Base-by-base conservation (phyloP, 805 yeast species). In the Lipomyces kockii region DNA sequence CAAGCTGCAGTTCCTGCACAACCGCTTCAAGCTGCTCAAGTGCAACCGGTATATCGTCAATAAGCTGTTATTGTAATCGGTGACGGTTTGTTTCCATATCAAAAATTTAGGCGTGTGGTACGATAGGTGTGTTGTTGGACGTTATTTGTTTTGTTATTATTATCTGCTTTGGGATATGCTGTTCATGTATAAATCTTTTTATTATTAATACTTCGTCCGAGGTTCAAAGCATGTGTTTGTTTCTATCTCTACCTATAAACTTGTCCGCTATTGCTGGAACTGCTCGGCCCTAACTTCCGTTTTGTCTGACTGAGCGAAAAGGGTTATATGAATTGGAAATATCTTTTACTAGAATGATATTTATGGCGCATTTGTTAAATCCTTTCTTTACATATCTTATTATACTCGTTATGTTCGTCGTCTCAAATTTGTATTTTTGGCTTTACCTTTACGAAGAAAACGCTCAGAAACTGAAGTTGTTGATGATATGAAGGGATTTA, bases 11-110 rank as follows among this genome's bases (percentile, higher is more conserved):
- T 43, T 43, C 49, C 61, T 56, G 29, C 58, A 6, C 60, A 51
- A 57, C 63, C 46, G 9, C 53, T 35, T 22, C 69, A 70, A n/a
- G 71, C 61, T n/a, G 64, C 62, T 34, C 60, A 60, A 51, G 43
- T 32, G 27, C 46, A 17, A 34, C 34, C 49, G 20, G 49, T 43
- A 17, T 43, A 43, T 43, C 49, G 49, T 43, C 49, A 43, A n/a
- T 43, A 43, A 43, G 49, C 49, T 17, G 9, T 6, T 3, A 25
- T 11, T 52, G 11, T 52, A 9, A 9, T 12, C 14, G 39, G 39
- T 11, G 5, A 7, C 22, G 49, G 49, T n/a, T 43, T 17, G 22
- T 43, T 43, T n/a, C 49, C 22, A 43, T 17, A 17, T 43, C 22
- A 17, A 43, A n/a, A 43, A 43, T 43, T n/a, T n/a, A 43, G 49